These are phyloP conservation scores for Epichloe sp. DNA, from an alignment of 2,329 filamentous ascomycete genomes.

Conservation along the genomic window DNA sequence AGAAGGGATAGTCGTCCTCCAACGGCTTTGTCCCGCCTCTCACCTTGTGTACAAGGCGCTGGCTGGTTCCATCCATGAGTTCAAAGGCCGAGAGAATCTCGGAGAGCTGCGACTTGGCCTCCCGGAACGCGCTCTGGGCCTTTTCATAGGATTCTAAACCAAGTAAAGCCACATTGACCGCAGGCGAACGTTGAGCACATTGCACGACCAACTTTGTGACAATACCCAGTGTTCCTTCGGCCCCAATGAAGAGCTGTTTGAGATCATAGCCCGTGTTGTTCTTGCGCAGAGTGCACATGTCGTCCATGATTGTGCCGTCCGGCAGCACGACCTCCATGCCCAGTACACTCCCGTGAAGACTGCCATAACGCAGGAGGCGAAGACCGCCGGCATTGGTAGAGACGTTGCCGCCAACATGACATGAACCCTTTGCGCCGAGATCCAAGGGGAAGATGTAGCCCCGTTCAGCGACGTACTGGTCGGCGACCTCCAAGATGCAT, in stretches of 20 bases:
- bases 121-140: slow-evolving; percentile 71
- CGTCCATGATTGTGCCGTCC: slow-evolving; percentile 83
- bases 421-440: slow-evolving; percentile 94
- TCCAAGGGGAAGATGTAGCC: slow-evolving; percentile 85
- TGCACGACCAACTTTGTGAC: slow-evolving; percentile 83
- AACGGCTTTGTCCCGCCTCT: slow-evolving; percentile 73
- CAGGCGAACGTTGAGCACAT: slow-evolving; percentile 75
- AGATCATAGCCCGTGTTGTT: slow-evolving; percentile 98
- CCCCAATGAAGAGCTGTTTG: slow-evolving; percentile 93
- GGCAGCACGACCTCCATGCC: slow-evolving; percentile 89
- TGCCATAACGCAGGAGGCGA: slow-evolving; percentile 81
- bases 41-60: slow-evolving; percentile 61
- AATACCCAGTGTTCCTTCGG: slow-evolving; percentile 87
- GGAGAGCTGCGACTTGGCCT: slow-evolving; percentile 78
- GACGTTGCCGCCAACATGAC: slow-evolving; percentile 91
- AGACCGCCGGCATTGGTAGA: slow-evolving; percentile 92
- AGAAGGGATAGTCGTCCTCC: slow-evolving; percentile 78
- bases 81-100: slow-evolving; percentile 97
- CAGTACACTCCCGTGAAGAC: slow-evolving; percentile 82
- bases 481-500: slow-evolving; percentile 77
- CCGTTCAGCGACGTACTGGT: slow-evolving; percentile 71
- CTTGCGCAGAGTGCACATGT: slow-evolving; percentile 79
- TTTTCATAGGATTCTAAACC: slow-evolving; percentile 84
- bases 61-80: slow-evolving; percentile 81
- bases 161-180: slow-evolving; percentile 91